These are phyloP conservation scores for Podospora anserina DNA, from an alignment of 495 filamentous ascomycete genomes.

Conservation along the genomic window DNA sequence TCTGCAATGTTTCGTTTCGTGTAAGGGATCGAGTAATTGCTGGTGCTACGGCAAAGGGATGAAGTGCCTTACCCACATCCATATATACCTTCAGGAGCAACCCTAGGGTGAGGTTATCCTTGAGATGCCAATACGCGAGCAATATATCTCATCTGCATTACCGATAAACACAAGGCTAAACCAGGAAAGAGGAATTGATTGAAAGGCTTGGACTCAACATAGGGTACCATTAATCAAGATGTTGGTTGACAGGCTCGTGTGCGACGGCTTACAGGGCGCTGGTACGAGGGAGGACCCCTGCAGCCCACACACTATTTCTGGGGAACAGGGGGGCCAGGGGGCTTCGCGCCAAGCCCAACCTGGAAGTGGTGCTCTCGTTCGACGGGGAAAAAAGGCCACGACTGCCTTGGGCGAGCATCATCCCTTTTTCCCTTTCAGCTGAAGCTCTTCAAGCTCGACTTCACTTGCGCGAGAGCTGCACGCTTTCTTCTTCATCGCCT, in stretches of 20 bases:
- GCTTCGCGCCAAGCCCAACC: constrained; percentile 23
- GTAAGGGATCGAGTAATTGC: not conserved
- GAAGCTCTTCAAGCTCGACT: constrained; percentile 23
- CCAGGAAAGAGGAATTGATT: not conserved
- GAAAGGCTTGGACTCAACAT: not conserved
- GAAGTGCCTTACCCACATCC: no score
- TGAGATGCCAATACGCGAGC: not conserved
- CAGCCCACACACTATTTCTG: not conserved
- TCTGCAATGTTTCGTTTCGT: not conserved
- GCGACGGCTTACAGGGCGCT: not conserved
- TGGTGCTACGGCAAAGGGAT: not conserved
- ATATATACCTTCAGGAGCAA: not conserved
- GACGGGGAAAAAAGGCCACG: constrained; percentile 31
- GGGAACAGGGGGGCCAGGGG: constrained; percentile 12
- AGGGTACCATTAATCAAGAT: not conserved
- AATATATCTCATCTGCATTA: not conserved
- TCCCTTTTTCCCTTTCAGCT: constrained; percentile 23
- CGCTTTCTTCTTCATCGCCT: constrained; percentile 20
- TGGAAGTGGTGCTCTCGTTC: constrained; percentile 10
- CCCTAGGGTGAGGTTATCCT: not conserved
- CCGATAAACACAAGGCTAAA: not conserved
- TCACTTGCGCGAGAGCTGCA: constrained; percentile 19
- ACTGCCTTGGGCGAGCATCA: constrained; percentile 21
- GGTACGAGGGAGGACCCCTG: constrained; percentile 1
- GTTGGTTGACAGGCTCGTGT: constrained; percentile 6